phyloP scores from a whole-genome alignment of 768 basidiomycete species.

The Hygrocybe coccinea region DNA sequence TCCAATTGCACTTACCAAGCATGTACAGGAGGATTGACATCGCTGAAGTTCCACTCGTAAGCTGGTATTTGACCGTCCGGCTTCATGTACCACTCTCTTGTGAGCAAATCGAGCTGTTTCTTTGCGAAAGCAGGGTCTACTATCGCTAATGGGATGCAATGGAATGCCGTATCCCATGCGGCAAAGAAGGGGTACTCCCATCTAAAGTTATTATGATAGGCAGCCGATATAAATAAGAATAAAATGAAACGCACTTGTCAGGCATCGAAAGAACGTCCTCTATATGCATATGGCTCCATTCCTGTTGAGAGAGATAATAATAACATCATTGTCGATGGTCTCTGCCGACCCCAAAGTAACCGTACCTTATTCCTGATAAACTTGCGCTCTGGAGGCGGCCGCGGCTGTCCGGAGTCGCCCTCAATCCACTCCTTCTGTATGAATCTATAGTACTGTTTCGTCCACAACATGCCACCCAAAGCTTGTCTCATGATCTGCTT shows the following conservation, averaged over 20 bases:
- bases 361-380: slow-evolving; percentile 74
- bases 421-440: slow-evolving; percentile 95
- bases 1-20: slow-evolving; percentile 65
- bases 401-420: slow-evolving; percentile 92
- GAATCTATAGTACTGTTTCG: slow-evolving; percentile 95
- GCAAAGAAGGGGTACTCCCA: slow-evolving; percentile 99
- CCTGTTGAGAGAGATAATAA: slow-evolving; percentile 37
- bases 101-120: slow-evolving; percentile 93
- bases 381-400: slow-evolving; percentile 88
- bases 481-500: slow-evolving; percentile 97
- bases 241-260: slow-evolving; percentile 68
- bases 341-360: slow-evolving; percentile 8
- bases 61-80: slow-evolving; percentile 98
- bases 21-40: slow-evolving; percentile 98
- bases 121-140: slow-evolving; percentile 95
- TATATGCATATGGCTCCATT: slow-evolving; percentile 94
- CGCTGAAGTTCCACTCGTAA: slow-evolving; percentile 99
- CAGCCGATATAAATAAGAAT: slow-evolving; percentile 4
- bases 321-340: not conserved
- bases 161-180: slow-evolving; percentile 98
- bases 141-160: slow-evolving; percentile 94
- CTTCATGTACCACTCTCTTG: slow-evolving; percentile 99
- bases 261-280: slow-evolving; percentile 98
- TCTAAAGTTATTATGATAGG: slow-evolving; percentile 31
- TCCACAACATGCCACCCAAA: slow-evolving; percentile 96